Base-by-base conservation (phyloP, 257 asterid genomes). In the Coffea eugenioides region DNA sequence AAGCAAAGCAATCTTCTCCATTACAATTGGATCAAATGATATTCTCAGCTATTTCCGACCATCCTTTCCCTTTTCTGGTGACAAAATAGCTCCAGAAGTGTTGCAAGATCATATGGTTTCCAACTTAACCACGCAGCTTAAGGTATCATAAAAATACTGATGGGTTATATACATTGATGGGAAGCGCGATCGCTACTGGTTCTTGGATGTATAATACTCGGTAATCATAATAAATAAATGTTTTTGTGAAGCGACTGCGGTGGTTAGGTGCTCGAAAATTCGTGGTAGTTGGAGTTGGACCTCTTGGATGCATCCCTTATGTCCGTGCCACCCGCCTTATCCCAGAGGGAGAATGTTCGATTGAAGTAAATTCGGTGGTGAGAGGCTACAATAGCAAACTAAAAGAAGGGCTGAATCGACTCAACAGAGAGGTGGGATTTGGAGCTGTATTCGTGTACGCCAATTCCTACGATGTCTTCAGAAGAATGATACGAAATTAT, bases 401-500 rank as follows among this genome's bases (percentile, higher is more conserved):
- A 3, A 79, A 73, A 75, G 56, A 4, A 39, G 77, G 36, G 84
- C 75, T 88, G 14, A 25, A 66, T 82, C 82, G 74, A 18, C 61
- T 88, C 31, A 65, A 65, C 67, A 61, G 20, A 25, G 41, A 65
- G 14, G 36, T 23, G 36, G 79, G 85, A 66, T 84, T 80, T 9
- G 80, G 74, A 54, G 80, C 90, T 14, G 34, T 90, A 43, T 87
- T 88, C 51, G 80, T 85, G 8, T 85, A 84, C 64, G 91, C 90
- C 49, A 81, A 90, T 78, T 84, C 90, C 51, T 90, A 84, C 6
- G 86, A 85, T 77, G 83, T 85, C 64, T 85, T 90, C 80, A 77
- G 74, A 52, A 82, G 82, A 6, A 85, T 90, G 75, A 84, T 85
- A 64, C 56, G 73, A 5, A 70, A 85, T 69, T 59, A 80, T 74